Evolutionary conservation across 164 flowering plant genomes (phyloP), one percentile per base, ranked within the genome.

Genomic region (Vitis rotundifolia): DNA sequence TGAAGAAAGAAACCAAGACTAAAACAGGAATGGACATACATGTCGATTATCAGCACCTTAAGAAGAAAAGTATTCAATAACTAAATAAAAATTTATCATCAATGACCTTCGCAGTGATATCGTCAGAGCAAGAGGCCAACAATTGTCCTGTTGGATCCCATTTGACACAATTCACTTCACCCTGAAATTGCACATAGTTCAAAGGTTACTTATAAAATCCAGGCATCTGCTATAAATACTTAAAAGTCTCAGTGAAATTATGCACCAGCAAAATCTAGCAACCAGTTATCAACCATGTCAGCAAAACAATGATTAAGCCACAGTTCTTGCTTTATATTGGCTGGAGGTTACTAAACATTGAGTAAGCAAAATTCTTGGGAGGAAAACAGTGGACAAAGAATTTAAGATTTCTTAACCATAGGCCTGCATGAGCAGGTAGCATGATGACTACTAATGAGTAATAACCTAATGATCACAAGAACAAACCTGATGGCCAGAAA

Each of bases 121-220:
- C 99, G 82, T 93, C 98, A 44, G 99, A 95, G 82, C 99, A 93
- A 16, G 99, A 95, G 61, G 99, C 99, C 79, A 95, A 80, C 66
- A 91, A 74, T 15, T 88, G 76, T 49, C 99, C 98, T 7, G 96
- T 84, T 49, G 98, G 98, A 78, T 95, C 99, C 99, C 99, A 95
- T 84, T 93, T 93, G 64, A 95, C 90, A 72, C 96, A 94, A 78
- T 95, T 95, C 56, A 95, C 99, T 89, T 95, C 99, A 64, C 96
- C 94, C 99, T 95, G 91, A 66, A 78, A 83, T 66, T 62, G 66
- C 64, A 69, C 2, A 71, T 59, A 59, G 11, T 49, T 22, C 47
- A 59, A 26, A 68, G 26, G 5, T 31, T 68, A 57, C 13, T 31
- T 22, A 31, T 4, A 63, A 60, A 67, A 12, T 8, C 19, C 5